Evolutionary conservation across 2,329 filamentous ascomycete species (phyloP).

Genomic region (Talaromyces sp.): DNA sequence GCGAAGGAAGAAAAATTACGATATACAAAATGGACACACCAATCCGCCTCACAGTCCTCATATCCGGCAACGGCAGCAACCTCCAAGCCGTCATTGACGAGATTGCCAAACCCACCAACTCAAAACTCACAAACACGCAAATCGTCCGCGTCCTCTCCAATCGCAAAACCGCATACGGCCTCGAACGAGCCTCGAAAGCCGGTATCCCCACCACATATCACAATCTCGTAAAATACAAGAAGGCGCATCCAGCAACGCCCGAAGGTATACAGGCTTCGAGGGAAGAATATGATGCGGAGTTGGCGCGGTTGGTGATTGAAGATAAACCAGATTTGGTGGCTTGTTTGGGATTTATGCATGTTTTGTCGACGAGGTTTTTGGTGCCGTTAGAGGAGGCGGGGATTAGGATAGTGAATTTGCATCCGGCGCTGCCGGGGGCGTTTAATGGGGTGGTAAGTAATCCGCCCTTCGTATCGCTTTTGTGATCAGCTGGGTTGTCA

Average conservation of each 20-base stretch:
- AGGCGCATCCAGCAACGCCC: constrained; percentile 58
- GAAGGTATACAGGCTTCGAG: constrained; percentile 55
- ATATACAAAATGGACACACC: constrained; percentile 19
- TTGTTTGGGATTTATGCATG: constrained; percentile 84
- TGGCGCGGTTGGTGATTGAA: constrained; percentile 64
- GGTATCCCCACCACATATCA: constrained; percentile 74
- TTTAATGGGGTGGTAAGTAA: constrained; percentile 65
- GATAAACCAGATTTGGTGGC: constrained; percentile 71
- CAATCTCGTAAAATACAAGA: constrained; percentile 75
- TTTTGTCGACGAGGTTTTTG: constrained; percentile 68
- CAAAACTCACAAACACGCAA: constrained; percentile 49
- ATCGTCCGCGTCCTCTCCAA: constrained; percentile 66
- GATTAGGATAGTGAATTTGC: constrained; percentile 75
- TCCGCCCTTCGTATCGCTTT: background rate
- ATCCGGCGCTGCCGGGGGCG: constrained; percentile 69
- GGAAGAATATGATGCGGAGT: constrained; percentile 68
- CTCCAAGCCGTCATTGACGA: constrained; percentile 73
- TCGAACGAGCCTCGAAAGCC: constrained; percentile 58
- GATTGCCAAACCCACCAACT: constrained; percentile 37
- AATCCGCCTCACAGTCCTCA: constrained; percentile 62
- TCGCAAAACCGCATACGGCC: constrained; percentile 61
- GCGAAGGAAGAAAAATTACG: background rate
- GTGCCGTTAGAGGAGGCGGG: constrained; percentile 61
- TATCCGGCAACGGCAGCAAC: constrained; percentile 72
- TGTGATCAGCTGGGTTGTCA: background rate